phyloP scores from a whole-genome alignment of 2,329 filamentous ascomycete species.

The Mycosphaerelloides madeirae region DNA sequence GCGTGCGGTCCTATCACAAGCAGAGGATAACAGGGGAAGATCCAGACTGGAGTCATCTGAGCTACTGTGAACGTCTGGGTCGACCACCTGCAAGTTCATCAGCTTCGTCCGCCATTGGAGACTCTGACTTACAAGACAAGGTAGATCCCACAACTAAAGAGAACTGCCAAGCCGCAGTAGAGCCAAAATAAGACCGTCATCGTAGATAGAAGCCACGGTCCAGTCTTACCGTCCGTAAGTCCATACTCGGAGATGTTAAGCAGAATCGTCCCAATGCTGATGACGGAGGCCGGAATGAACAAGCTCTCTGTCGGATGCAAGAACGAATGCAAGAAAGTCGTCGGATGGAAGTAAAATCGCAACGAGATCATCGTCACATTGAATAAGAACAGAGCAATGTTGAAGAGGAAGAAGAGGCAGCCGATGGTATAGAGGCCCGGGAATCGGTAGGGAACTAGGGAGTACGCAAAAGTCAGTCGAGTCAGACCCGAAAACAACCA shows the following conservation, averaged over 20 bases:
- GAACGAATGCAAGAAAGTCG: constrained; percentile 67
- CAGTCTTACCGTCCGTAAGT: constrained; percentile 42
- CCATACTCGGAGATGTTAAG: constrained; percentile 75
- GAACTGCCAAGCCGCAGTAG: constrained; percentile 63
- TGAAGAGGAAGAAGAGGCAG: constrained; percentile 46
- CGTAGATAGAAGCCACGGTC: constrained; percentile 49
- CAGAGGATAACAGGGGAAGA: constrained; percentile 79
- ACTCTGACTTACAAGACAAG: constrained; percentile 59
- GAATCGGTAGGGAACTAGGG: constrained; percentile 41
- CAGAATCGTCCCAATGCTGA: constrained; percentile 59
- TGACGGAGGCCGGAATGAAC: constrained; percentile 65
- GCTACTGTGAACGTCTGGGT: constrained; percentile 67
- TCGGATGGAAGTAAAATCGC: constrained; percentile 65
- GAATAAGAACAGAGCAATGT: constrained; percentile 61
- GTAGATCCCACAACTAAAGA: constrained; percentile 67
- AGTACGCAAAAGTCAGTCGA: too few relatives aligned
- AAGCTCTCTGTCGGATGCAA: constrained; percentile 68
- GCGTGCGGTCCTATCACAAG: constrained; percentile 72
- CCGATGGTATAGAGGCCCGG: constrained; percentile 45
- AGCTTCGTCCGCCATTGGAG: not conserved
- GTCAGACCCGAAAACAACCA: too few relatives aligned
- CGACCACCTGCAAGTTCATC: constrained; percentile 49
- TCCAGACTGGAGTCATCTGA: constrained; percentile 83
- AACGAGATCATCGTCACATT: constrained; percentile 62
- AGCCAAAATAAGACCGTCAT: constrained; percentile 71